Base-by-base conservation (phyloP, 306 rosid species). In the Acacia melanoxylon region DNA sequence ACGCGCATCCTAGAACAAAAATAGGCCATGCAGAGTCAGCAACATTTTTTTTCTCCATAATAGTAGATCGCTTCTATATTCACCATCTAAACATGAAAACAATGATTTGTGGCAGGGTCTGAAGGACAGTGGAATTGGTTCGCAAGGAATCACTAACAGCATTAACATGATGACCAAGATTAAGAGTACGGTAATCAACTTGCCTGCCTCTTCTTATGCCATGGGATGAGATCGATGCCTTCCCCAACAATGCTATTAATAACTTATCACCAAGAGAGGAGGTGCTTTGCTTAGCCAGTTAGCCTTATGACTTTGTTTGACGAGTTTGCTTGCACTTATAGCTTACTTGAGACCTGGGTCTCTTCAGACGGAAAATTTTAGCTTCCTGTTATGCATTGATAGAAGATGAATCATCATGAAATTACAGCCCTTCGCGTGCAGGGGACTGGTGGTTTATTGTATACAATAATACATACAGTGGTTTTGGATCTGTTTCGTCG, bases 61-160 rank as follows among this genome's bases (percentile, higher is more conserved):
- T 76, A 46, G 16, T 59, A 20, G 62, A 69, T 70, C 49, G 37
- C 59, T 41, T 77, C 7, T 44, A 46, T 35, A 66, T 35, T 68
- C 29, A 20, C 3, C 78, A 10, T 71, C 76, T 84, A 46, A 71
- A 63, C 15, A 56, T 14, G 25, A 17, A 62, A 78, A 52, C 65
- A 67, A 22, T 81, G 82, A 78, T 83, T 83, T 75, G 70, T 77
- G 78, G 79, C 94, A 94, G 97, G 98, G 98, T 35, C 75, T 94
- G 71, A 92, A 90, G 83, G 98, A 94, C 69, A 91, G 97, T 85
- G 98, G 97, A 77, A 92, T 92, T 82, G 97, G 94, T 51, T 92
- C 98, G 42, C 97, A 94, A 85, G 98, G 98, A 68, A 88, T 91
- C 84, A 89, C 94, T 20, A 92, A 92, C 88, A 91, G 94, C 79